Base-by-base conservation (phyloP, 257 asterid species). In the Przewalskia tangutica region DNA sequence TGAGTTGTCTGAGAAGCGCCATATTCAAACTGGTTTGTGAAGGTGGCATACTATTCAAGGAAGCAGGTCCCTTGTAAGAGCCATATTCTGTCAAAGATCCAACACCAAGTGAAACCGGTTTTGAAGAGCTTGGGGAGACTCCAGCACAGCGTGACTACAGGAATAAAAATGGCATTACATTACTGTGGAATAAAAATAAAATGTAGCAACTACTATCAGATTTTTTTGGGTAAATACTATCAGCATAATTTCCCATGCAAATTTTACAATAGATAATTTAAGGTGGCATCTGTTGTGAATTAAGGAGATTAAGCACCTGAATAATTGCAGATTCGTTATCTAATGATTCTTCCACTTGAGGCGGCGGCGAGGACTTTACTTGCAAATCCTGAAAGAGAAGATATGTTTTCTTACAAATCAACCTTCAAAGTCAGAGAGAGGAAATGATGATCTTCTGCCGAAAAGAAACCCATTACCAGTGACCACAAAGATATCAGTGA, bases 301-400 rank as follows among this genome's bases (percentile, higher is more conserved):
- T n/a, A n/a, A n/a, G 62, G 71, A 65, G 67, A 80, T 27, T 60
- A 82, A 81, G 62, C 79, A 94, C 98, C 97, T 92, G 90, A 85
- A 92, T 92, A 84, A 92, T 89, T 8, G 97, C 97, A 81, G 97
- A 94, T 82, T 94, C 97, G 58, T 87, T 81, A 84, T 86, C 84
- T 53, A 90, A 62, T 23, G 89, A 84, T 84, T 94, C 94, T 87
- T 90, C 91, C 42, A 44, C 73, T 84, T 83, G 92, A 84, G 85
- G 82, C 42, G 92, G 85, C 64, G 88, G 89, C 36, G 88, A 84
- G 79, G 93, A 84, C 86, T 89, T 94, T 58, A 92, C 94, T 84
- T 89, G 91, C 85, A 94, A 85, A 86, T 92, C 97, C 97, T 91
- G 89, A 84, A 87, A 85, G 50, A 71, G 32, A 65, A 56, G 14